A percentile compares a stretch with the other conserved stretches of the same genome.
Evolutionary conservation across 495 filamentous ascomycete genomes (phyloP).

Genomic region (Hypoxylon intermedium): DNA sequence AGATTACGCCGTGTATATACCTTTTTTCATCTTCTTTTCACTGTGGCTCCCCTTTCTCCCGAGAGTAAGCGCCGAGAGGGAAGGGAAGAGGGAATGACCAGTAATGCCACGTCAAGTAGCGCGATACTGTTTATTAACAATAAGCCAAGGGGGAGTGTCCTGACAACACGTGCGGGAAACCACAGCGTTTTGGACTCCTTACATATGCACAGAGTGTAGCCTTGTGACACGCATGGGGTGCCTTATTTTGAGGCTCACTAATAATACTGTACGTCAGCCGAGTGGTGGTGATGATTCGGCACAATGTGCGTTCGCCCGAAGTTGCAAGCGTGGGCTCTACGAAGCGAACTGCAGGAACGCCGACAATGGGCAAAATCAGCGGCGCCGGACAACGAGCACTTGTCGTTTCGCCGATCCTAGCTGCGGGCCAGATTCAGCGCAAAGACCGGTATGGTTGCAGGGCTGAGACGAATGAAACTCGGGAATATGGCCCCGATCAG

Average conservation of each 20-base stretch:
- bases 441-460: conserved; percentile 30
- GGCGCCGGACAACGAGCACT: conserved; percentile 18
- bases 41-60: conserved; percentile 12
- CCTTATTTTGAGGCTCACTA: conserved; percentile 37
- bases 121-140: conserved; percentile 23
- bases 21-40: neutral
- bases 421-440: conserved; percentile 16
- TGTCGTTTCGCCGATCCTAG: conserved; percentile 29
- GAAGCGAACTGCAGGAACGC: conserved; percentile 26
- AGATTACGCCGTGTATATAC: neutral
- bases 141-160: conserved; percentile 29
- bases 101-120: conserved; percentile 40
- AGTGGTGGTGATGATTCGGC: conserved; percentile 18
- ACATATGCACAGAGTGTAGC: conserved; percentile 37
- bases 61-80: conserved; percentile 29
- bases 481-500: conserved; percentile 35
- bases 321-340: neutral
- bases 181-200: conserved; percentile 31
- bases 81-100: conserved; percentile 23
- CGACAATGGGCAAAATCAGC: conserved; percentile 20
- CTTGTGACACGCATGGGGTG: conserved; percentile 27
- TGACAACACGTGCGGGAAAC: conserved; percentile 33
- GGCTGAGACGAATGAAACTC: conserved; percentile 36
- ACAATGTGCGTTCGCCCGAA: neutral
- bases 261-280: conserved; percentile 38